Evolutionary conservation across 1,284 basidiomycete species (phyloP).

Genomic region (Grifola frondosa): DNA sequence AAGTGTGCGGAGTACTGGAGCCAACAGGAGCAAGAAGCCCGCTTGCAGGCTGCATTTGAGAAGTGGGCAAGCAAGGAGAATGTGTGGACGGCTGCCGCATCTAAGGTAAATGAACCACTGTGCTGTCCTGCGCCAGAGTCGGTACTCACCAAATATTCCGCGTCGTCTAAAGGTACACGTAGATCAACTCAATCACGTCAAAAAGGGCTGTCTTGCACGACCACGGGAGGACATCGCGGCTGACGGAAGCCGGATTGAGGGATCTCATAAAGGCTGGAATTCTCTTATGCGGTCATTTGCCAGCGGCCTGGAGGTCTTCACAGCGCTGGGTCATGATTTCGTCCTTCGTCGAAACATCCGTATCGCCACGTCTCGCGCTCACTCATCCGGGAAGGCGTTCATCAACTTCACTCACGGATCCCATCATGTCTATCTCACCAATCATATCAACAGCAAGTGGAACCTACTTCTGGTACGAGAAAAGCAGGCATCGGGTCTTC

Average conservation of each 20-base stretch:
- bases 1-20: constrained; percentile 14
- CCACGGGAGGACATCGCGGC: constrained; percentile 19
- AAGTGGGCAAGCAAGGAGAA: constrained; percentile 18
- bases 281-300: constrained; percentile 18
- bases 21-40: constrained; percentile 14
- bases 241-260: constrained; percentile 21
- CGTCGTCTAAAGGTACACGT: not conserved
- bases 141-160: no score
- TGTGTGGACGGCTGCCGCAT: constrained; percentile 25
- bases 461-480: not conserved
- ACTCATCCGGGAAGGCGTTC: not conserved
- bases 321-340: constrained; percentile 5
- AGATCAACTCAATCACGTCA: constrained; percentile 26
- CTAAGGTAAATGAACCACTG: constrained; percentile 2
- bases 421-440: constrained; percentile 5
- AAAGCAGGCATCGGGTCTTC: not conserved
- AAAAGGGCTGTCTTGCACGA: constrained; percentile 26
- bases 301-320: constrained; percentile 22
- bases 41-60: constrained; percentile 12
- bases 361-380: not conserved
- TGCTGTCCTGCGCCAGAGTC: no score
- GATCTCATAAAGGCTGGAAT: constrained; percentile 28
- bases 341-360: constrained; percentile 5
- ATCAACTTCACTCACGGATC: constrained; percentile 1
- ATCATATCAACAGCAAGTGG: constrained; percentile 1